Evolutionary conservation across 2,329 filamentous ascomycete species (phyloP), one percentile per base, ranked within the genome.

Genomic region (Exophiala alcalophila): DNA sequence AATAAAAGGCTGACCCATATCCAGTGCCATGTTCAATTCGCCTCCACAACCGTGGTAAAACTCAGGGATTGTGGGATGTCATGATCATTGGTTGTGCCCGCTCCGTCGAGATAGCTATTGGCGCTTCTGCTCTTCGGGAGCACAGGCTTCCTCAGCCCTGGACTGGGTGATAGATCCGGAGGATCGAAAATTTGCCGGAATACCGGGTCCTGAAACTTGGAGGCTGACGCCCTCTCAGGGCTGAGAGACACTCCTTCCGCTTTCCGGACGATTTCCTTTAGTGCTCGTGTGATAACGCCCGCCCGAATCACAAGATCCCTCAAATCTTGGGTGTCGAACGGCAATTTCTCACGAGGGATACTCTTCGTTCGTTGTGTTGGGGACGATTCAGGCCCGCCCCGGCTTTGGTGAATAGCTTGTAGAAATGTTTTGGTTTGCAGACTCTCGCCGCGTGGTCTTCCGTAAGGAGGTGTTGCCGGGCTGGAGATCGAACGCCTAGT

Each of bases 301-400:
- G 70, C 70, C 28, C 70, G 66, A 19, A 67, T 58, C 18, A 83
- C 79, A 42, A 83, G 76, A 56, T 80, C 76, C 52, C 73, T 71
- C 10, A 83, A 68, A 29, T 80, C 82, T 18, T 76, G 76, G 2
- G 79, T 83, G 56, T 83, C 79, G 57, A 83, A 83, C 0, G 78
- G 77, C n/a, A 83, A 72, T 54, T 81, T 83, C n/a, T 59, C 63
- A 12, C 63, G 55, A 25, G 61, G 38, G 5, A 15, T 55, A n/a
- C 59, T 50, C 21, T 54, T 36, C 11, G 59, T 53, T 7, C 58
- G 42, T 7, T 62, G 48, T 6, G 58, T 49, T n/a, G 63, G 59
- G 9, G 59, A 58, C 1, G 49, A 50, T 31, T 56, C 50, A 6
- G 44, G 37, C 10, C 48, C 52, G 39, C 61, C 65, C 44, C 65